These are phyloP conservation scores for Capronia coronata DNA, from an alignment of 2,329 filamentous ascomycete species.

Conservation along the genomic window DNA sequence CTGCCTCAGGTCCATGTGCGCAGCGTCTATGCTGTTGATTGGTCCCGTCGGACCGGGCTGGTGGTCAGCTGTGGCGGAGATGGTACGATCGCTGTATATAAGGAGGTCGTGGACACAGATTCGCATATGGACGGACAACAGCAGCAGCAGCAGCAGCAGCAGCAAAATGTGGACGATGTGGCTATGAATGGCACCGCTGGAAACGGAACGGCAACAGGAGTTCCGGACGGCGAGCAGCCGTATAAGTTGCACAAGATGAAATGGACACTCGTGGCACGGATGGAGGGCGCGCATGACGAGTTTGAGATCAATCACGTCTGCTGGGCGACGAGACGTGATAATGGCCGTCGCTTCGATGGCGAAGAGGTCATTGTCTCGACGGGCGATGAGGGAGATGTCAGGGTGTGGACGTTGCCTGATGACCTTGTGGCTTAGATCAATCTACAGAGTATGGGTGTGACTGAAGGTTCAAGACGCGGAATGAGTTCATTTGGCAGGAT, in stretches of 20 bases:
- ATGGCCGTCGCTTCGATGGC: conserved; percentile 48
- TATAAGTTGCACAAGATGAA: conserved; percentile 38
- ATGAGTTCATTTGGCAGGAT: no score
- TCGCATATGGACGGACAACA: background rate
- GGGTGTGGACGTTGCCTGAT: conserved; percentile 60
- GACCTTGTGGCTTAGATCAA: conserved; percentile 2
- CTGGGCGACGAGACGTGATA: conserved; percentile 76
- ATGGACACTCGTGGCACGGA: conserved; percentile 66
- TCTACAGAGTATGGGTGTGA: no score
- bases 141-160: no score
- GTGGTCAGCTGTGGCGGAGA: conserved; percentile 88
- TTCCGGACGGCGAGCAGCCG: conserved; percentile 11
- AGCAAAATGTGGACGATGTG: conserved; percentile 20
- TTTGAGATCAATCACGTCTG: conserved; percentile 90
- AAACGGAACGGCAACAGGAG: conserved; percentile 26
- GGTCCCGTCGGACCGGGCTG: conserved; percentile 70
- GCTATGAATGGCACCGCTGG: conserved; percentile 21
- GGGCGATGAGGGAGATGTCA: conserved; percentile 83
- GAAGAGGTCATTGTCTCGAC: conserved; percentile 88
- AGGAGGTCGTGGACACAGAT: conserved; percentile 43
- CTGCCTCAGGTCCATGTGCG: conserved; percentile 70
- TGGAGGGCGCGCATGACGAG: conserved; percentile 74
- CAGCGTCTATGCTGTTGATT: conserved; percentile 76
- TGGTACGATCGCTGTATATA: conserved; percentile 71
- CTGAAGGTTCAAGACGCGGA: no score